Base-by-base conservation (phyloP, 2,329 filamentous ascomycete species). In the Colletotrichum sp. region DNA sequence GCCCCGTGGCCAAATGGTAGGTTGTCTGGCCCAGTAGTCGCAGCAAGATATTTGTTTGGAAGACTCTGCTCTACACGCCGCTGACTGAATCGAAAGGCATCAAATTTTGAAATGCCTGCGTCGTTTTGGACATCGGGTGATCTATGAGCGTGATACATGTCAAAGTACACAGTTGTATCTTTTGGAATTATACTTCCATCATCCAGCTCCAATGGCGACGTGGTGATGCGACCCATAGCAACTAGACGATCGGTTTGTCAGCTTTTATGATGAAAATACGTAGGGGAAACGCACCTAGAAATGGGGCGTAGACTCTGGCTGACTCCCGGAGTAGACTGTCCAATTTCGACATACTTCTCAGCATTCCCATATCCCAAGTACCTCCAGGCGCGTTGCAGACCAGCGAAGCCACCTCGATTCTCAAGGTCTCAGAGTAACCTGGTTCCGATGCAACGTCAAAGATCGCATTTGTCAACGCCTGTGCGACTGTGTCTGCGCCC, bases 1-100 rank as follows among this genome's bases (percentile, higher is more conserved):
- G 75, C 76, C 0, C 86, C 85, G 63, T 86, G 81, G 0, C 86
- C 85, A 67, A 86, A 87, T 1, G 73, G 78, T 13, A 84, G 63
- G 38, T 80, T 79, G 8, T 82, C 78, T 3, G 78, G 68, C 2
- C 78, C 77, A 0, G 82, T 83, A 6, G 79, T 82, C 11, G 68
- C 68, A 12, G 61, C 61, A 3, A 70, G 33, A 34, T 66, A 66
- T 29, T 70, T 70, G 68, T 70, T 70, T 1, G 68, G 68, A 8
- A 33, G 21, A 3, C 29, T 15, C 9, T 66, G 24, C 21, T 66
- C 12, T 29, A 66, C 61, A 1, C 68, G 61, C 13, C 36, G 13
- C 36, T 66, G 24, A 31, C 68, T 70, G n/a, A 65, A 70, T 15
- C 68, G 62, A 29, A 70, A 47, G 4, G 61, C 61, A n/a, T 70